A percentile compares a stretch with the other conserved stretches of the same genome.
phyloP scores from a whole-genome alignment of 2,329 filamentous ascomycete genomes.

The Fusarium paranaense region DNA sequence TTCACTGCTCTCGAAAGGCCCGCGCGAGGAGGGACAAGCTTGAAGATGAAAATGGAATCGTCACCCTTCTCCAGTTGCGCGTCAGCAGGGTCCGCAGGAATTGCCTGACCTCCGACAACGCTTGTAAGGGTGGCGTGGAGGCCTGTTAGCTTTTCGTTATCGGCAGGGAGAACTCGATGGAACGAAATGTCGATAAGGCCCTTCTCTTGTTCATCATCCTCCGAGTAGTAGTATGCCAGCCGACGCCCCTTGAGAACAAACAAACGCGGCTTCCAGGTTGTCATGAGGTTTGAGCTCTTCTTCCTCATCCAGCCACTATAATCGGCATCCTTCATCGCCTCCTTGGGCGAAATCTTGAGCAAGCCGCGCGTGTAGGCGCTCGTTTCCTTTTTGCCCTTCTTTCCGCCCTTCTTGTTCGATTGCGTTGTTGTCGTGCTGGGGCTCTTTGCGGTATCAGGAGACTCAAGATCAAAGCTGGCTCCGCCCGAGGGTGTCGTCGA shows the following conservation, averaged over 20 bases:
- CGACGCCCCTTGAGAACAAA: constrained; percentile 93
- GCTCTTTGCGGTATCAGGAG: constrained; percentile 72
- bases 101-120: constrained; percentile 65
- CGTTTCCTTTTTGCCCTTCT: constrained; percentile 92
- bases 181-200: constrained; percentile 98
- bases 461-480: constrained; percentile 83
- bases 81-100: constrained; percentile 64
- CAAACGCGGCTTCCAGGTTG: constrained; percentile 96
- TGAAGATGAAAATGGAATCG: constrained; percentile 95
- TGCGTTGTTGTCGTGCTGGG: constrained; percentile 62
- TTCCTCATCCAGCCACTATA: constrained; percentile 99
- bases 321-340: constrained; percentile 88
- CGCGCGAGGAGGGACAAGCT: constrained; percentile 89
- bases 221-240: constrained; percentile 95
- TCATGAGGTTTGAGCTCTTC: constrained; percentile 95
- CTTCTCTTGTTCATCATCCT: constrained; percentile 91
- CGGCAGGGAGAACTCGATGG: constrained; percentile 94
- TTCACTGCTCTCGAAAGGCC: constrained; percentile 92
- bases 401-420: constrained; percentile 61
- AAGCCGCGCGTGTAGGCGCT: constrained; percentile 93
- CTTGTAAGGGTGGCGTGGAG: constrained; percentile 93
- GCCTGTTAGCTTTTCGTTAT: constrained; percentile 89
- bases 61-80: constrained; percentile 59
- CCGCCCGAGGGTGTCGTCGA: constrained; percentile 76
- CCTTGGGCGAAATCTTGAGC: constrained; percentile 81